These are phyloP conservation scores for Earliella scabrosa DNA, from an alignment of 1,284 basidiomycete genomes.

Conservation along the genomic window DNA sequence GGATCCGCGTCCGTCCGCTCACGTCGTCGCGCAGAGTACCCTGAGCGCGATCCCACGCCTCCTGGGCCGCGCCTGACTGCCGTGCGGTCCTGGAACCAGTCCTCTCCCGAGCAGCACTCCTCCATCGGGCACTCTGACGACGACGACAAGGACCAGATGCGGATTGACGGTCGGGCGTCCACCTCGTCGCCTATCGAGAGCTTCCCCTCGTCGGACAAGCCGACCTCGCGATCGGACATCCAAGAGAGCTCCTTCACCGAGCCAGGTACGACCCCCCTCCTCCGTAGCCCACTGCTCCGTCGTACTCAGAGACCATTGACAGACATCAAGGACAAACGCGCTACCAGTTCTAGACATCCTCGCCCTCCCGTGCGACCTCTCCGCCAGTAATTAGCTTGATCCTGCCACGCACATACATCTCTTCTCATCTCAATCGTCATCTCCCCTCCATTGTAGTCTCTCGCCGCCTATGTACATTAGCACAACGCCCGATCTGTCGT, in stretches of 20 bases:
- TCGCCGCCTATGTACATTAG: no score
- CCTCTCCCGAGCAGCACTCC: no score
- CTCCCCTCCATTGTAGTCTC: not conserved
- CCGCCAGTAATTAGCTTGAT: not conserved
- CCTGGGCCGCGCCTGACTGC: not conserved
- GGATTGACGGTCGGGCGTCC: not conserved
- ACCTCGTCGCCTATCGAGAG: slow-evolving; percentile 5
- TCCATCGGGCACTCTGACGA: not conserved
- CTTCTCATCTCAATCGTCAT: not conserved
- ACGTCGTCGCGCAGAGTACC: not conserved
- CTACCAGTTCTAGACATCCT: no score
- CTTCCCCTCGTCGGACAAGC: not conserved
- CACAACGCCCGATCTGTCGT: no score
- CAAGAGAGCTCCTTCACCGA: slow-evolving; percentile 8
- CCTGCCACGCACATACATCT: no score
- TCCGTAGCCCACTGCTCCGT: no score
- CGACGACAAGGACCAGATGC: not conserved
- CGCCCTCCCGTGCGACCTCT: not conserved
- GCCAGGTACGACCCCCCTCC: not conserved
- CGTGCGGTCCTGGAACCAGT: no score
- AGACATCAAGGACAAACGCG: no score
- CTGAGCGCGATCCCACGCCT: not conserved
- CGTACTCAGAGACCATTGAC: no score
- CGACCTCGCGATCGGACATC: slow-evolving; percentile 1
- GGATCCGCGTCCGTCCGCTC: not conserved